Conservation (phyloP, 2,329 filamentous ascomycete genomes). For the Chaetomiaceae sp. region DNA sequence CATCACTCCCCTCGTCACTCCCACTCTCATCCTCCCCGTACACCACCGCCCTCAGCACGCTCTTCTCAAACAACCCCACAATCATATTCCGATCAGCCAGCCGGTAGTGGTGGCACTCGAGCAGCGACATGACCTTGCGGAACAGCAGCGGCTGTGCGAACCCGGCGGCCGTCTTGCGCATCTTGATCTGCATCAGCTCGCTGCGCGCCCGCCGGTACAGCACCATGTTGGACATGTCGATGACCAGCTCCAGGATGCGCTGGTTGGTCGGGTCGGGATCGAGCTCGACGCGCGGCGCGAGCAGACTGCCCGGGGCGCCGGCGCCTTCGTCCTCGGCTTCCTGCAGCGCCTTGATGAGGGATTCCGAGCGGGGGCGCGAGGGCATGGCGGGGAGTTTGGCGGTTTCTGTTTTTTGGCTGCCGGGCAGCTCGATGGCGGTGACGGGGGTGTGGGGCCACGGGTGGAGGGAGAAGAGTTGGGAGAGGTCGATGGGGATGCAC, state of each 20-base stretch:
- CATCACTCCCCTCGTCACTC: conserved; percentile 1
- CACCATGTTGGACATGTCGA: conserved; percentile 89
- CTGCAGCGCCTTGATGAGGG: conserved; percentile 31
- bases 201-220: conserved; percentile 80
- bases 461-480: conserved; percentile 68
- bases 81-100: conserved; percentile 84
- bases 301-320: background rate
- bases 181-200: conserved; percentile 75
- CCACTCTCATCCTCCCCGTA: conserved; percentile 61
- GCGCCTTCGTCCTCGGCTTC: conserved; percentile 20
- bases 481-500: conserved; percentile 76
- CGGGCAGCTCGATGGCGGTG: conserved; percentile 44
- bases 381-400: conserved; percentile 40
- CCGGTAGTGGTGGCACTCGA: conserved; percentile 86
- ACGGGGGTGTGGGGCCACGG: conserved; percentile 53
- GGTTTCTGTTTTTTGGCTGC: conserved; percentile 49
- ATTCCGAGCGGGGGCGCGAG: conserved; percentile 36
- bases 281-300: conserved; percentile 31
- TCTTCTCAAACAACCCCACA: conserved; percentile 90
- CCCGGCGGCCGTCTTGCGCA: conserved; percentile 64
- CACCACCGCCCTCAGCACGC: conserved; percentile 77
- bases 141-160: conserved; percentile 78
- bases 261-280: conserved; percentile 52
- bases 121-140: conserved; percentile 73
- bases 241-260: conserved; percentile 77